Conservation (phyloP, 345 rosid genomes). For the Trapa bicornis region DNA sequence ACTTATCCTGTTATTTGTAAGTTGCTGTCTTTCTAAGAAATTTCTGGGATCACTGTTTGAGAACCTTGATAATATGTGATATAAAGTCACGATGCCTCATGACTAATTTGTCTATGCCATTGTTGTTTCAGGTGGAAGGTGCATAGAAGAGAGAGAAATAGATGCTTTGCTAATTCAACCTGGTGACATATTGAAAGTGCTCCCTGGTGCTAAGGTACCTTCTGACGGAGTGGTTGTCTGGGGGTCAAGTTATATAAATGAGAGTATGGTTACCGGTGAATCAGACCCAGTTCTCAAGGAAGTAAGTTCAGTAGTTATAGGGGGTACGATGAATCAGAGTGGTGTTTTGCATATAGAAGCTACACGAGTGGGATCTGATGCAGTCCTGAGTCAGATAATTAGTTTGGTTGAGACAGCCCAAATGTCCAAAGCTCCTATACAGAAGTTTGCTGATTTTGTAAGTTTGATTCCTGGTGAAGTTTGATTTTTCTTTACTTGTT, state of each 20-base stretch:
- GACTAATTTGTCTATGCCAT: background rate
- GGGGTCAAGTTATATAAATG: conserved; percentile 95
- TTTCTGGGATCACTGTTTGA: background rate
- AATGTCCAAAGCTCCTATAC: conserved; percentile 98
- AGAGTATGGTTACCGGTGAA: conserved; percentile 99
- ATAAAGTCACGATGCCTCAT: background rate
- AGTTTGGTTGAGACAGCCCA: conserved; percentile 97
- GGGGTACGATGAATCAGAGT: conserved; percentile 93
- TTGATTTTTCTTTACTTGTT: background rate
- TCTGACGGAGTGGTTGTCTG: conserved; percentile 87
- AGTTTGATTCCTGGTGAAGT: conserved; percentile 17
- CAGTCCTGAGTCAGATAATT: conserved; percentile 90
- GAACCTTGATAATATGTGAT: background rate
- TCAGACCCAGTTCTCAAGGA: conserved; percentile 74
- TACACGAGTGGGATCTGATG: conserved; percentile 87
- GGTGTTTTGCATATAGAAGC: conserved; percentile 86
- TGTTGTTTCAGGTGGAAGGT: conserved; percentile 45
- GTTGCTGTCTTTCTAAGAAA: background rate
- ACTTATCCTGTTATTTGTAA: background rate
- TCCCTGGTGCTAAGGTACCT: conserved; percentile 92
- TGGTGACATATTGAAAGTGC: conserved; percentile 83
- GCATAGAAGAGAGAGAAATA: conserved; percentile 70
- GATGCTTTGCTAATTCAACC: conserved; percentile 90
- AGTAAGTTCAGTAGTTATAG: conserved; percentile 56
- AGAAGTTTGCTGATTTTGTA: conserved; percentile 96